A percentile compares a stretch with the other conserved stretches of the same genome.
Evolutionary conservation across 768 basidiomycete species (phyloP).

Genomic region (Suillus brevipes): DNA sequence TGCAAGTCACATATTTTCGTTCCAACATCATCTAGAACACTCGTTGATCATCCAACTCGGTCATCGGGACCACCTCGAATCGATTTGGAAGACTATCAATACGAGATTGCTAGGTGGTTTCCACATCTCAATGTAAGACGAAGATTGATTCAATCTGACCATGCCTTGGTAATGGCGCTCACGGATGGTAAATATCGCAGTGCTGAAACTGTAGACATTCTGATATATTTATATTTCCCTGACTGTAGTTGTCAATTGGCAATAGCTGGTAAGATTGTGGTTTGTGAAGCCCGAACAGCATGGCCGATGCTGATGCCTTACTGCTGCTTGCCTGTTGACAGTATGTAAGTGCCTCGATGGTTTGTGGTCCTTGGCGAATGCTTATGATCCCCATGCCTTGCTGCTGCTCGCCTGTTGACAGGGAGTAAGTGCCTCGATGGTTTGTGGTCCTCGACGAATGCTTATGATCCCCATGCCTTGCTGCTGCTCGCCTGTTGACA

Average conservation of each 20-base stretch:
- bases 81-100: neutral
- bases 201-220: neutral
- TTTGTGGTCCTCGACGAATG: too few species aligned
- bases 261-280: neutral
- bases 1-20: too few species aligned
- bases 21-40: too few species aligned
- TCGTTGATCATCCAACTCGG: too few species aligned
- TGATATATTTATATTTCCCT: neutral
- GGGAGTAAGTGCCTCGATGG: too few species aligned
- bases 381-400: too few species aligned
- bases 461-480: too few species aligned
- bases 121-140: neutral
- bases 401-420: too few species aligned
- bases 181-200: neutral
- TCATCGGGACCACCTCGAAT: too few species aligned
- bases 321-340: neutral
- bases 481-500: too few species aligned
- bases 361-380: too few species aligned
- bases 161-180: neutral
- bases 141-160: neutral
- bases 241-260: neutral
- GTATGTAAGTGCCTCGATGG: neutral
- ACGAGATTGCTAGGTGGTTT: neutral
- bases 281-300: too few species aligned
- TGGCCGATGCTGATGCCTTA: neutral